A percentile compares a stretch with the other conserved stretches of the same genome.
These are phyloP conservation scores for Talaromyces sp. DNA, from an alignment of 2,329 filamentous ascomycete genomes.

Conservation along the genomic window DNA sequence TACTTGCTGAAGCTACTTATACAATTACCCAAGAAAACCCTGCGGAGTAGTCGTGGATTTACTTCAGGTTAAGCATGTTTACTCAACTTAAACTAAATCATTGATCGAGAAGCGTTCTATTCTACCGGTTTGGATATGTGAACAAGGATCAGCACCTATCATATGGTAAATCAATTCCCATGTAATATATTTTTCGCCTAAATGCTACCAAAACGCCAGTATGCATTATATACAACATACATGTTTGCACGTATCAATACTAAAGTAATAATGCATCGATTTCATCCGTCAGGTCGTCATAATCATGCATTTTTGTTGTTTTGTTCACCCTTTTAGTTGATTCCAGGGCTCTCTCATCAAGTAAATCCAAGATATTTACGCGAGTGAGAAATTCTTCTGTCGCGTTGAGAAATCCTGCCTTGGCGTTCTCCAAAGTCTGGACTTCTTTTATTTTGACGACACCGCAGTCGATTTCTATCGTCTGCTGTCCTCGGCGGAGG, in stretches of 20 bases:
- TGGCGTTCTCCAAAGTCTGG: slow-evolving; percentile 17
- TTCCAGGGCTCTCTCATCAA: slow-evolving; percentile 6
- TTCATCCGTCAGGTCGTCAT: background rate
- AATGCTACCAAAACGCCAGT: background rate
- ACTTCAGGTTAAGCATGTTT: background rate
- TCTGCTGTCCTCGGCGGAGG: slow-evolving; percentile 42
- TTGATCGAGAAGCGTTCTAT: background rate
- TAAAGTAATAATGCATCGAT: background rate
- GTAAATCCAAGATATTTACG: slow-evolving; percentile 16
- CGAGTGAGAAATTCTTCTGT: slow-evolving; percentile 18
- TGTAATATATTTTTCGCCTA: background rate
- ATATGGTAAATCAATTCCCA: background rate
- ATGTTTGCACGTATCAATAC: background rate
- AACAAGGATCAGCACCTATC: background rate
- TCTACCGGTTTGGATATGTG: background rate
- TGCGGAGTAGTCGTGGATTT: background rate
- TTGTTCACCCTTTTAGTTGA: background rate
- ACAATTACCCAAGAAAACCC: slow-evolving; percentile 1
- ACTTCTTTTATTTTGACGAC: slow-evolving; percentile 19
- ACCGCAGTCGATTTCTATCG: slow-evolving; percentile 40
- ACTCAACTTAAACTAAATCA: background rate
- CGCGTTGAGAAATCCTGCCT: slow-evolving; percentile 20
- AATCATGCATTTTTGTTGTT: background rate
- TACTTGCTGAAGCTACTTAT: slow-evolving; percentile 3
- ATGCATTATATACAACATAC: background rate